Percentiles rank a stretch among this genome's conserved stretches.
phyloP scores from a whole-genome alignment of 257 asterid species.

The Cruciata laevipes region DNA sequence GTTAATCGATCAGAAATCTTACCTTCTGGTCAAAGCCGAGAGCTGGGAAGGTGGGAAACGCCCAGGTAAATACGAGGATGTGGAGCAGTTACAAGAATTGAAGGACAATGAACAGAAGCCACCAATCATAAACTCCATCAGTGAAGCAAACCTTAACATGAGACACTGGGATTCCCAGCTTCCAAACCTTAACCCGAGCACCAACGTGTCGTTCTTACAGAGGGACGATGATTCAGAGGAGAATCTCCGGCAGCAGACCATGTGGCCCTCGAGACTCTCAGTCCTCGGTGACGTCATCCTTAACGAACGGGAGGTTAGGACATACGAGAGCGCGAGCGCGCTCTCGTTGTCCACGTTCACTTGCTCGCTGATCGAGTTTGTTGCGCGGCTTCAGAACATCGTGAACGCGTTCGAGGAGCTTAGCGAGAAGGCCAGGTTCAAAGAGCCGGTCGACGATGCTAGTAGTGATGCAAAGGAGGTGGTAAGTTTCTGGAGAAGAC shows the following conservation, averaged over 20 bases:
- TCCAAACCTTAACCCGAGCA: slow-evolving; percentile 31
- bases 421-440: slow-evolving; percentile 67
- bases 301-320: slow-evolving; percentile 77
- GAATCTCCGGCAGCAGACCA: slow-evolving; percentile 44
- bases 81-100: slow-evolving; percentile 54
- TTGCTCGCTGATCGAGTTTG: slow-evolving; percentile 77
- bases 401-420: slow-evolving; percentile 61
- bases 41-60: slow-evolving; percentile 60
- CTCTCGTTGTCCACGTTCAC: slow-evolving; percentile 80
- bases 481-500: slow-evolving; percentile 34
- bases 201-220: slow-evolving; percentile 43
- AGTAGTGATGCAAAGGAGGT: slow-evolving; percentile 26
- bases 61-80: slow-evolving; percentile 49
- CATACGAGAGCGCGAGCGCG: slow-evolving; percentile 87
- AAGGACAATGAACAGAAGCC: slow-evolving; percentile 55
- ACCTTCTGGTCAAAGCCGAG: slow-evolving; percentile 74
- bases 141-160: slow-evolving; percentile 36
- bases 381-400: slow-evolving; percentile 89
- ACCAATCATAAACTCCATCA: slow-evolving; percentile 40
- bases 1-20: slow-evolving; percentile 76
- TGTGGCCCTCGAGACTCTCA: slow-evolving; percentile 98
- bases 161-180: slow-evolving; percentile 28
- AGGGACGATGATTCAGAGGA: slow-evolving; percentile 62
- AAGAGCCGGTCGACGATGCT: slow-evolving; percentile 32
- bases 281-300: slow-evolving; percentile 52